These are phyloP conservation scores for Malassezia pachydermatis DNA, from an alignment of 1,284 basidiomycete species.

Conservation along the genomic window DNA sequence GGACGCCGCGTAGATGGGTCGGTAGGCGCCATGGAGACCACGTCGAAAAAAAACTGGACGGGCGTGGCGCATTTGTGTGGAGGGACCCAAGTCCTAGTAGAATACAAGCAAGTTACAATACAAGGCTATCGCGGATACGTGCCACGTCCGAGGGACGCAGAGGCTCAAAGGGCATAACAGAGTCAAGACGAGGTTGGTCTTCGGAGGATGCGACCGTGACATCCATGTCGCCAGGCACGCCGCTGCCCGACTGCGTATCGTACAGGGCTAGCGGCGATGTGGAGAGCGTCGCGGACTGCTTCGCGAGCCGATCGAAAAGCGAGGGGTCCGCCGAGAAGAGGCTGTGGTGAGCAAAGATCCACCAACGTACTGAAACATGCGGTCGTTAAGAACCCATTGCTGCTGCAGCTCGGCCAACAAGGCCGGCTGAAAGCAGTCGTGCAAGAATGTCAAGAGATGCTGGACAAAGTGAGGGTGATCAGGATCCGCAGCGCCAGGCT, in stretches of 20 bases:
- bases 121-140: not conserved
- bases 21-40: slow-evolving; percentile 6
- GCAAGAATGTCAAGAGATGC: not conserved
- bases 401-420: not conserved
- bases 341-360: not conserved
- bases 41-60: too few species aligned
- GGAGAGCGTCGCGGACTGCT: slow-evolving; percentile 8
- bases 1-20: slow-evolving; percentile 6
- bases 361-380: slow-evolving; percentile 7
- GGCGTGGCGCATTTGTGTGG: too few species aligned
- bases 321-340: not conserved
- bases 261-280: not conserved
- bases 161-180: slow-evolving; percentile 3
- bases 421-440: not conserved
- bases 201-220: not conserved
- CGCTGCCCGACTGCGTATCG: slow-evolving; percentile 11
- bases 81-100: too few species aligned
- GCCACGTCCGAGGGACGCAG: not conserved
- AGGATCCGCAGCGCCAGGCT: not conserved
- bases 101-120: too few species aligned
- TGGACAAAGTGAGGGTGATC: slow-evolving; percentile 4
- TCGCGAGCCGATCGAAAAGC: slow-evolving; percentile 8
- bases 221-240: slow-evolving; percentile 14
- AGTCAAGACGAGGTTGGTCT: not conserved
- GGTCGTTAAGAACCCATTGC: slow-evolving; percentile 8